Evolutionary conservation across 768 basidiomycete species (phyloP), one percentile per base, ranked within the genome.

Genomic region (Termitomyces sp.): DNA sequence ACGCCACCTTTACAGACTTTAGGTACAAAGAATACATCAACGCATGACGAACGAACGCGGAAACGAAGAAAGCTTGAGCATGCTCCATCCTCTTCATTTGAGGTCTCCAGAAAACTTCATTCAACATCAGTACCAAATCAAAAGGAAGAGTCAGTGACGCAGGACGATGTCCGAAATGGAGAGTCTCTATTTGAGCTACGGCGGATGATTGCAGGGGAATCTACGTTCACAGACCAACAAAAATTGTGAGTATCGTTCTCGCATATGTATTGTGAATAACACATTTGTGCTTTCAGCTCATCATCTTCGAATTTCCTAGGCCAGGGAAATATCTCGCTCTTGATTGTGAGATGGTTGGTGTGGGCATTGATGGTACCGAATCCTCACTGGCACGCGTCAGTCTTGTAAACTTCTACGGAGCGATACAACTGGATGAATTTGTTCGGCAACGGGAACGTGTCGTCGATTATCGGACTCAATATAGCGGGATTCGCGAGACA

Each of bases 311-410:
- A 55, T 54, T 33, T 49, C 49, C 20, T 54, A 85, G 86, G 48
- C 82, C 84, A 4, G 88, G 88, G 49, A 87, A 82, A 66, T 89
- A 89, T 61, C 73, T 97, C 44, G 85, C 93, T 0, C 75, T 99
- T 30, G 96, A 99, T 71, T 98, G 96, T 65, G 96, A 98, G 72
- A 97, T 98, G 94, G 95, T 98, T 11, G 94, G 94, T 5, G 82
- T 96, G n/a, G 94, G 94, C 0, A 78, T 84, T n/a, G 79, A 86
- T 26, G 92, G 92, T 22, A 71, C 71, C 3, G 92, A 96, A 68
- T 93, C 90, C 0, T 87, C 88, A 0, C 79, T 97, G 14, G 95
- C 94, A 1, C 86, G 95, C 33, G 90, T 96, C 61, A 91, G 89
- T 52, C 68, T 97, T 41, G 93, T 98, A 56, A 96, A 98, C 70